phyloP scores from a whole-genome alignment of 768 basidiomycete genomes.

The Pleurotus tuber-regium region DNA sequence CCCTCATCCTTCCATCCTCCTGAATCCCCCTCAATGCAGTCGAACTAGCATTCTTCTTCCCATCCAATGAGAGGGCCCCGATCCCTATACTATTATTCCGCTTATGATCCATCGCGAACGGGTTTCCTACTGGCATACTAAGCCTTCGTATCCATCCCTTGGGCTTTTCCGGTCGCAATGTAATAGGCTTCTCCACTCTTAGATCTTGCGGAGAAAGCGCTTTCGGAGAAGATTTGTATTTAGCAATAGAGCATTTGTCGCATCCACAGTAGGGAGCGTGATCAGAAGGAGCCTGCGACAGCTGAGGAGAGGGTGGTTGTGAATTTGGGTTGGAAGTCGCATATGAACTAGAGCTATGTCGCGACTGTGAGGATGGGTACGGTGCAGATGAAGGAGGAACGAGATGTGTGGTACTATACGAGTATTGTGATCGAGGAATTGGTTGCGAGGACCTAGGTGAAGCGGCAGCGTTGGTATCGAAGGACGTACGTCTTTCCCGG shows the following conservation, averaged over 20 bases:
- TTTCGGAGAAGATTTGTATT: constrained; percentile 42
- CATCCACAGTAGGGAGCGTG: constrained; percentile 71
- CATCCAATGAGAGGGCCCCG: constrained; percentile 34
- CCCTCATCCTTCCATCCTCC: constrained; percentile 46
- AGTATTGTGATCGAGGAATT: constrained; percentile 25
- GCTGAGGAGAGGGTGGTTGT: constrained; percentile 13
- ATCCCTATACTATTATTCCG: constrained; percentile 27
- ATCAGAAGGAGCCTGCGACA: constrained; percentile 23
- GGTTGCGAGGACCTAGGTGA: constrained; percentile 9
- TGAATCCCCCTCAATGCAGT: constrained; percentile 33
- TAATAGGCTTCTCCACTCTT: constrained; percentile 40
- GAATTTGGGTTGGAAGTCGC: constrained; percentile 12
- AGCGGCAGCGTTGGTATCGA: neutral
- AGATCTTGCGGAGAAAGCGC: constrained; percentile 29
- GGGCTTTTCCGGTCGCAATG: constrained; percentile 50
- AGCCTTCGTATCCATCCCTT: constrained; percentile 75
- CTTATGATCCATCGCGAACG: constrained; percentile 46
- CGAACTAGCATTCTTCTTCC: constrained; percentile 49
- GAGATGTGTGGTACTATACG: constrained; percentile 42
- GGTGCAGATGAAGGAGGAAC: constrained; percentile 31
- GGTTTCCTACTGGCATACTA: constrained; percentile 68
- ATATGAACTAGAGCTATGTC: constrained; percentile 22
- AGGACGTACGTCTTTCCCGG: constrained; percentile 7
- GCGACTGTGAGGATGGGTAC: constrained; percentile 24
- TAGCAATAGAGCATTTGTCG: constrained; percentile 56